Evolutionary conservation across 2,329 filamentous ascomycete species (phyloP).

Genomic region (Hypoxylon sp.): DNA sequence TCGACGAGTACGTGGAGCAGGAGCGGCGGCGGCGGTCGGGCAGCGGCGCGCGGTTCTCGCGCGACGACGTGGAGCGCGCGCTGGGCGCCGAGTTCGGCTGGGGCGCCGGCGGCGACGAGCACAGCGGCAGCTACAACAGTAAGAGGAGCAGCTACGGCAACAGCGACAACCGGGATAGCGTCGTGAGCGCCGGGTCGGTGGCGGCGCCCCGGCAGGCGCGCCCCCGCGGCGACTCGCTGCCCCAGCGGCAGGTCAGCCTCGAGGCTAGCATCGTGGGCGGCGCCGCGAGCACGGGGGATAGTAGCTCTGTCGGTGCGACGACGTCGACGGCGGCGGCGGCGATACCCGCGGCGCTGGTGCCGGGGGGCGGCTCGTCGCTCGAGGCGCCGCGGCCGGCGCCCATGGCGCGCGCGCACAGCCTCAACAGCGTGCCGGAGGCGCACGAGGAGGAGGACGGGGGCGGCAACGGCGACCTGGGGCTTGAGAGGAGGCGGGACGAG

Average conservation of each 20-base stretch:
- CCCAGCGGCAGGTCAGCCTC: slow-evolving; percentile 37
- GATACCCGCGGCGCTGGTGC: slow-evolving; percentile 20
- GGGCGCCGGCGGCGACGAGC: slow-evolving; percentile 26
- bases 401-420: slow-evolving; percentile 37
- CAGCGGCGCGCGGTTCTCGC: slow-evolving; percentile 33
- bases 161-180: slow-evolving; percentile 21
- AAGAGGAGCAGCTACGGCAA: too few relatives aligned
- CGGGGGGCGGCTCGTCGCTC: too few relatives aligned
- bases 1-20: slow-evolving; percentile 57
- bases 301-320: slow-evolving; percentile 11
- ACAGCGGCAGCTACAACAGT: not conserved
- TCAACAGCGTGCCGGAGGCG: slow-evolving; percentile 43
- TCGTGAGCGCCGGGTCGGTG: slow-evolving; percentile 34
- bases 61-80: slow-evolving; percentile 42
- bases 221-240: slow-evolving; percentile 37
- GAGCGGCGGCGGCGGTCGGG: slow-evolving; percentile 46
- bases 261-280: slow-evolving; percentile 38
- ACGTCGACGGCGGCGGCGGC: slow-evolving; percentile 11
- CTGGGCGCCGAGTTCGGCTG: slow-evolving; percentile 48
- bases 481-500: not conserved
- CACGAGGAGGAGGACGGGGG: slow-evolving; percentile 44
- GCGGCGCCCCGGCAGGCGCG: slow-evolving; percentile 26
- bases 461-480: not conserved
- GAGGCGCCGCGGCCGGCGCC: slow-evolving; percentile 10
- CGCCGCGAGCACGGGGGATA: slow-evolving; percentile 12